Percentiles rank a stretch among this genome's conserved stretches.
phyloP scores from a whole-genome alignment of 345 rosid species.

The Brassica incana region DNA sequence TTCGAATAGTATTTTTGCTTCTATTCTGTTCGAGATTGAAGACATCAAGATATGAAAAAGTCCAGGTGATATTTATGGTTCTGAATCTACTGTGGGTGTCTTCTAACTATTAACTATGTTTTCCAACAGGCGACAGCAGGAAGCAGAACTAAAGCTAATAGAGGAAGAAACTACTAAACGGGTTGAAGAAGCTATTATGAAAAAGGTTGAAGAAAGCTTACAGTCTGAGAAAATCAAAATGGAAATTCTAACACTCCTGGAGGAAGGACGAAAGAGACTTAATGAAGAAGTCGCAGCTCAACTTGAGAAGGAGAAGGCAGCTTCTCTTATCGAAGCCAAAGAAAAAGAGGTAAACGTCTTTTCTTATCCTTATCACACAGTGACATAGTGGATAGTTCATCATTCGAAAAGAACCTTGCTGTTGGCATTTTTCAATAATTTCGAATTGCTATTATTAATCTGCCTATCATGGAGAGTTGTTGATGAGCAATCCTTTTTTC shows the following conservation, averaged over 20 bases:
- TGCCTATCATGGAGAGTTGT: slow-evolving; percentile 13
- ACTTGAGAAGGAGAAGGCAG: slow-evolving; percentile 85
- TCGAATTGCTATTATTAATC: slow-evolving; percentile 11
- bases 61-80: slow-evolving; percentile 36
- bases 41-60: slow-evolving; percentile 38
- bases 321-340: slow-evolving; percentile 62
- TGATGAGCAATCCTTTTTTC: slow-evolving; percentile 11
- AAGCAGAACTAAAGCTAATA: slow-evolving; percentile 82
- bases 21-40: slow-evolving; percentile 41
- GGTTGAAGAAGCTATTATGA: slow-evolving; percentile 75
- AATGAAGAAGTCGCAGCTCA: slow-evolving; percentile 69
- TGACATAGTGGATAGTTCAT: slow-evolving; percentile 5
- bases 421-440: neutral
- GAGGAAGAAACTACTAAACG: slow-evolving; percentile 93
- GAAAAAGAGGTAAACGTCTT: slow-evolving; percentile 61
- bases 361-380: neutral
- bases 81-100: slow-evolving; percentile 17
- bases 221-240: slow-evolving; percentile 63
- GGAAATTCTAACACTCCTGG: slow-evolving; percentile 67
- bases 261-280: slow-evolving; percentile 76
- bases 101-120: slow-evolving; percentile 45
- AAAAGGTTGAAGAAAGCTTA: slow-evolving; percentile 78
- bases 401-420: neutral
- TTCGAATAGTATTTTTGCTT: slow-evolving; percentile 13
- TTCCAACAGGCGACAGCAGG: slow-evolving; percentile 76